These are phyloP conservation scores for Silene noctiflora DNA, from an alignment of 179 eudicot species.

Conservation along the genomic window DNA sequence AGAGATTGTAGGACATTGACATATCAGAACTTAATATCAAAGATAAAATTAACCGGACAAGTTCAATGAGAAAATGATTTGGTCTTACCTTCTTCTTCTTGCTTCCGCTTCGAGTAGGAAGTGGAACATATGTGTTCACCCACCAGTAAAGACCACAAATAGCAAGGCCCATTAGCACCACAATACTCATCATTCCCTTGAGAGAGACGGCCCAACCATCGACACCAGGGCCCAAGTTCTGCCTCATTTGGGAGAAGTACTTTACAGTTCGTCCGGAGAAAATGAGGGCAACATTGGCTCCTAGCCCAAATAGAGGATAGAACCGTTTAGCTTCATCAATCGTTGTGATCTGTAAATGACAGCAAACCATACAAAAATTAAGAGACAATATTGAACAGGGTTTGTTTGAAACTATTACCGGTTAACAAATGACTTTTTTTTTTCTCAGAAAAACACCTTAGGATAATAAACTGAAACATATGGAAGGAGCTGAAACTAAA, in stretches of 20 bases:
- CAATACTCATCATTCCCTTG: slow-evolving; percentile 96
- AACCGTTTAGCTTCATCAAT: slow-evolving; percentile 93
- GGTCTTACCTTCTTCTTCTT: slow-evolving; percentile 75
- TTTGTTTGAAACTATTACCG: background rate
- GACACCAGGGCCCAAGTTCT: slow-evolving; percentile 82
- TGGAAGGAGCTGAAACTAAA: background rate
- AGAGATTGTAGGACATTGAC: slow-evolving; percentile 1
- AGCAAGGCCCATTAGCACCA: slow-evolving; percentile 72
- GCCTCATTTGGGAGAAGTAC: slow-evolving; percentile 82
- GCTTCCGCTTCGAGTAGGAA: slow-evolving; percentile 61
- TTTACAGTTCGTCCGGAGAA: slow-evolving; percentile 99
- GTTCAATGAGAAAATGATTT: background rate
- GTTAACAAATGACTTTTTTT: background rate
- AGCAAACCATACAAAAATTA: slow-evolving; percentile 7
- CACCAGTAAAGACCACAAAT: slow-evolving; percentile 90
- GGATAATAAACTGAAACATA: background rate
- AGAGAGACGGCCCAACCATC: slow-evolving; percentile 98
- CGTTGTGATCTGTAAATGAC: slow-evolving; percentile 69
- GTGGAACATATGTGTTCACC: slow-evolving; percentile 79
- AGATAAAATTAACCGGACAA: background rate
- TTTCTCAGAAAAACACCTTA: background rate
- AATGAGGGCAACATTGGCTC: slow-evolving; percentile 95
- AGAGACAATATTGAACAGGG: background rate
- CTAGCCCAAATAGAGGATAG: slow-evolving; percentile 93
- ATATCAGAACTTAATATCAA: slow-evolving; percentile 10